phyloP scores from a whole-genome alignment of 108 stramenopile species.

The Parietichytrium sp. region DNA sequence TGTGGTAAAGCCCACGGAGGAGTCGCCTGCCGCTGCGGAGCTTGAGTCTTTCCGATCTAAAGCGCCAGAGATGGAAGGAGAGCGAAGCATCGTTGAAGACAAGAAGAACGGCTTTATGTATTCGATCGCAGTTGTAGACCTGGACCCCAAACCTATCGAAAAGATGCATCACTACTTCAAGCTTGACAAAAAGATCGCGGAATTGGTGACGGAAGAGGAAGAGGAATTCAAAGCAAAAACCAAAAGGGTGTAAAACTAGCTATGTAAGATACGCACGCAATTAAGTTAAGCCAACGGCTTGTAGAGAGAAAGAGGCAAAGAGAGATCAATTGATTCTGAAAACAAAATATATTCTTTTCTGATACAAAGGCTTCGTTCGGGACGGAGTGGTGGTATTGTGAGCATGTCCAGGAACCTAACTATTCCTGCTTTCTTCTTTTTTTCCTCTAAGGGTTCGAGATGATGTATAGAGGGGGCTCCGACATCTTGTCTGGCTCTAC shows the following conservation, averaged over 20 bases:
- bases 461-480: not conserved
- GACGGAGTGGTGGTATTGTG: too few relatives aligned
- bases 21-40: not conserved
- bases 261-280: too few relatives aligned
- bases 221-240: too few relatives aligned
- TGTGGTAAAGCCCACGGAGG: not conserved
- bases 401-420: too few relatives aligned
- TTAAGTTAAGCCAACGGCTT: too few relatives aligned
- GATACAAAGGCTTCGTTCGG: too few relatives aligned
- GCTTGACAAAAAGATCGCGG: constrained; percentile 7
- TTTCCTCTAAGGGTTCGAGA: constrained; percentile 6
- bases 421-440: too few relatives aligned
- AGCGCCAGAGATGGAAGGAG: not conserved
- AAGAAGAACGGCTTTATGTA: not conserved
- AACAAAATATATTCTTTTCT: too few relatives aligned
- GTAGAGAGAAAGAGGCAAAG: too few relatives aligned
- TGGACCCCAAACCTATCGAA: constrained; percentile 27
- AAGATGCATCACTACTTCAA: constrained; percentile 17
- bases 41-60: too few relatives aligned
- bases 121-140: constrained; percentile 22
- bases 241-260: too few relatives aligned
- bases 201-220: not conserved
- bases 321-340: too few relatives aligned
- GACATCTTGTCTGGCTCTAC: constrained; percentile 35
- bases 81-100: not conserved